A percentile compares a stretch with the other conserved stretches of the same genome.
phyloP scores from a whole-genome alignment of 345 rosid species.

The Populus pruinosa region DNA sequence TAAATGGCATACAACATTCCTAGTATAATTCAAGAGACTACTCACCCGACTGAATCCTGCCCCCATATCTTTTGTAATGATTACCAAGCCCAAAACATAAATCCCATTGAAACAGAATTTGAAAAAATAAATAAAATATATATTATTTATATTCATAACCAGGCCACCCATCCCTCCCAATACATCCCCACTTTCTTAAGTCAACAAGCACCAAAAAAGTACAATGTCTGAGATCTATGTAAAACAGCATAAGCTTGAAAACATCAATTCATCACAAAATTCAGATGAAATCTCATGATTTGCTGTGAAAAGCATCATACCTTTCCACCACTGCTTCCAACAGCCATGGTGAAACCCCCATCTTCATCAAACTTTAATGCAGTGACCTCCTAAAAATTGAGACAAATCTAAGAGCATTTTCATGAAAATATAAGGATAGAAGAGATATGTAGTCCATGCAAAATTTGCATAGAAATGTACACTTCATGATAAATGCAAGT shows the following conservation, averaged over 20 bases:
- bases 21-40: no score
- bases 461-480: background rate
- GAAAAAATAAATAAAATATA: background rate
- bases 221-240: background rate
- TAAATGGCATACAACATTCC: no score
- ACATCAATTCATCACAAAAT: background rate
- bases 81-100: no score
- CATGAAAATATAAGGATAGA: background rate
- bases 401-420: background rate
- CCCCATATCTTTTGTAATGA: no score
- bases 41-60: no score
- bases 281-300: background rate
- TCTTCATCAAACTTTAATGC: slow-evolving; percentile 77
- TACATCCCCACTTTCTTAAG: background rate
- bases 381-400: slow-evolving; percentile 69
- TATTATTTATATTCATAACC: no score
- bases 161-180: no score
- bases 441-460: background rate
- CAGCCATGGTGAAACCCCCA: slow-evolving; percentile 80
- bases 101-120: no score
- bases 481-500: no score
- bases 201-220: background rate
- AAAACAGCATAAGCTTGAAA: background rate
- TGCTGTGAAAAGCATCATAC: slow-evolving; percentile 32
- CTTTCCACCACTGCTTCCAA: slow-evolving; percentile 91